Conservation (phyloP, 495 filamentous ascomycete species). For the Sporormia fimetaria region DNA sequence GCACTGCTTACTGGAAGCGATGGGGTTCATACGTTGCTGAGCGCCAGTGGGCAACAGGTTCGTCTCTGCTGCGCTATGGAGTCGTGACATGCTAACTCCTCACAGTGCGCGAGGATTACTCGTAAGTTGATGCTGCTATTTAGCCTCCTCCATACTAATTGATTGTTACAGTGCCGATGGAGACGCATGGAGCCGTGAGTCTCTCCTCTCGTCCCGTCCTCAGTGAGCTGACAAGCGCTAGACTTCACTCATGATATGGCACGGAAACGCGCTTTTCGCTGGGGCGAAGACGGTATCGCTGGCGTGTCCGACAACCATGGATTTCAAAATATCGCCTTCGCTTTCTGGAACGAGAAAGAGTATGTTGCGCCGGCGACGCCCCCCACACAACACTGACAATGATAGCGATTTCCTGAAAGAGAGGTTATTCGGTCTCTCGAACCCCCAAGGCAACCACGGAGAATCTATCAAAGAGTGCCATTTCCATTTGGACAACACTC, state of each 20-base stretch:
- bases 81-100: conserved; percentile 11
- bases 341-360: conserved; percentile 98
- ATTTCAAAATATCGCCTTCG: conserved; percentile 80
- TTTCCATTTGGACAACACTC: conserved; percentile 92
- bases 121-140: conserved; percentile 41
- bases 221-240: conserved; percentile 28
- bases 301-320: conserved; percentile 89
- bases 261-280: conserved; percentile 74
- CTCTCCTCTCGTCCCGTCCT: background rate
- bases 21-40: conserved; percentile 75
- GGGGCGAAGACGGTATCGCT: conserved; percentile 96
- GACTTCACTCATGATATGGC: conserved; percentile 92
- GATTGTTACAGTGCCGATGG: conserved; percentile 48
- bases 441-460: conserved; percentile 92
- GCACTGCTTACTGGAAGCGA: conserved; percentile 84
- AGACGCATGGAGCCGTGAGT: conserved; percentile 91
- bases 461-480: conserved; percentile 94
- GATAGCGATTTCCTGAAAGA: conserved; percentile 82
- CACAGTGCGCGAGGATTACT: conserved; percentile 88
- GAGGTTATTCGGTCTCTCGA: conserved; percentile 83
- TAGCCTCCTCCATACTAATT: conserved; percentile 15
- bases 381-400: conserved; percentile 5
- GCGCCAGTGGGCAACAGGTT: conserved; percentile 83
- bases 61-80: conserved; percentile 21
- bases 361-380: conserved; percentile 35